Evolutionary conservation across 768 basidiomycete species (phyloP).

Genomic region (Asterophora lycoperdoides): DNA sequence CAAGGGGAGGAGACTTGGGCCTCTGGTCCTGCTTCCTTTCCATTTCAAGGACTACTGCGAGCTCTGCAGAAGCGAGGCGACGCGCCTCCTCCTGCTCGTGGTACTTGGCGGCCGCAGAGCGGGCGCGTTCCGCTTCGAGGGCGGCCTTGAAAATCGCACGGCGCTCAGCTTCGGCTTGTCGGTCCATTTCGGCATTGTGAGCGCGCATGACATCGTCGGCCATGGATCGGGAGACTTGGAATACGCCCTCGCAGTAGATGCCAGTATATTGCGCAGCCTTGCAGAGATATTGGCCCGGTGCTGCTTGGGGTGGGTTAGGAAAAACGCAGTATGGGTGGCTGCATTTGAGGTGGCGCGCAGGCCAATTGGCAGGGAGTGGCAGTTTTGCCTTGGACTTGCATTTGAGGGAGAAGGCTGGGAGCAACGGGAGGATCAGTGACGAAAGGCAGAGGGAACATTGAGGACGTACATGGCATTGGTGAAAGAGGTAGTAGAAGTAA

Average conservation of each 20-base stretch:
- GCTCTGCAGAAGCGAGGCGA: not conserved
- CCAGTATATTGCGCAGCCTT: conserved; percentile 12
- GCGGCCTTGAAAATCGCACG: not conserved
- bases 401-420: conserved; percentile 4
- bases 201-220: conserved; percentile 8
- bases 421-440: not conserved
- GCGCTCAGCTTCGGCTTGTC: not conserved
- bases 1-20: not conserved
- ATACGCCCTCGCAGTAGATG: conserved; percentile 21
- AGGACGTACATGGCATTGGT: not conserved
- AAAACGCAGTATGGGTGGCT: conserved; percentile 20
- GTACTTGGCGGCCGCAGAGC: too few relatives aligned
- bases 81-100: not conserved
- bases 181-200: not conserved
- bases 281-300: conserved; percentile 27
- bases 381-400: conserved; percentile 8
- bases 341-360: conserved; percentile 27
- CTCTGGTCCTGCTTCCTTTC: not conserved
- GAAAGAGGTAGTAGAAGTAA: not conserved
- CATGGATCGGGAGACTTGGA: conserved; percentile 12
- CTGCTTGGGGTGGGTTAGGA: conserved; percentile 28
- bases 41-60: not conserved
- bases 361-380: conserved; percentile 19
- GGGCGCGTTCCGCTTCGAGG: not conserved
- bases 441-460: not conserved